Evolutionary conservation across 129 eudicot species (phyloP).

Genomic region (Centella asiatica): DNA sequence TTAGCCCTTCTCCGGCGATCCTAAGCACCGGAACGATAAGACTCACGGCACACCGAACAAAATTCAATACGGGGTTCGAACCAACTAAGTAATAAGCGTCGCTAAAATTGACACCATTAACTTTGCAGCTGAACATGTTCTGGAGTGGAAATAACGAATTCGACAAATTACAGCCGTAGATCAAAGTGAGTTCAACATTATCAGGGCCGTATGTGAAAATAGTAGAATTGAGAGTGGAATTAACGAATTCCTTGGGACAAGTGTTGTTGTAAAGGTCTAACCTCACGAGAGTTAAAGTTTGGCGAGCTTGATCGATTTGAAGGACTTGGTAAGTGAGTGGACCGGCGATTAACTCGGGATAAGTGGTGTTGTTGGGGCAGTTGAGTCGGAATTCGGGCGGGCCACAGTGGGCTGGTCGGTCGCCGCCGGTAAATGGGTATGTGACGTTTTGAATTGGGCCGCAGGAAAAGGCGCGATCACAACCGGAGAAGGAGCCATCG

Average conservation of each 20-base stretch:
- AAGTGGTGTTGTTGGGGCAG: slow-evolving; percentile 15
- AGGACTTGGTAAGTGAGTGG: slow-evolving; percentile 42
- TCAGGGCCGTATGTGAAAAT: slow-evolving; percentile 14
- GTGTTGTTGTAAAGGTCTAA: slow-evolving; percentile 43
- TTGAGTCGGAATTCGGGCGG: slow-evolving; percentile 49
- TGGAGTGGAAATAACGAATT: slow-evolving; percentile 9
- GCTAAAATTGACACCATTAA: slow-evolving; percentile 26
- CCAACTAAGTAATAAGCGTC: slow-evolving; percentile 44
- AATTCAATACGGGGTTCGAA: slow-evolving; percentile 35
- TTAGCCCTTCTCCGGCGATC: slow-evolving; percentile 18
- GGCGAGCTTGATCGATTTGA: slow-evolving; percentile 24
- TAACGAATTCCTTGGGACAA: slow-evolving; percentile 35
- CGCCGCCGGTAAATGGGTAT: slow-evolving; percentile 59
- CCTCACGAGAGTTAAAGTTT: slow-evolving; percentile 31
- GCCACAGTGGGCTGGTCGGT: slow-evolving; percentile 55
- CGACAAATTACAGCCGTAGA: slow-evolving; percentile 47
- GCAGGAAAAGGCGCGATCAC: slow-evolving; percentile 45
- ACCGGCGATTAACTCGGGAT: slow-evolving; percentile 30
- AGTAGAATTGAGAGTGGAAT: slow-evolving; percentile 36
- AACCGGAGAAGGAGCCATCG: slow-evolving; percentile 24
- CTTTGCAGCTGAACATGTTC: slow-evolving; percentile 34
- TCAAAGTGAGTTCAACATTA: slow-evolving; percentile 32
- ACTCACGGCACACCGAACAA: slow-evolving; percentile 30
- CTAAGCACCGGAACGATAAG: slow-evolving; percentile 30
- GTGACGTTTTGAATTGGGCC: slow-evolving; percentile 37